Conservation (phyloP, 768 basidiomycete species). For the Crucibulum laeve region DNA sequence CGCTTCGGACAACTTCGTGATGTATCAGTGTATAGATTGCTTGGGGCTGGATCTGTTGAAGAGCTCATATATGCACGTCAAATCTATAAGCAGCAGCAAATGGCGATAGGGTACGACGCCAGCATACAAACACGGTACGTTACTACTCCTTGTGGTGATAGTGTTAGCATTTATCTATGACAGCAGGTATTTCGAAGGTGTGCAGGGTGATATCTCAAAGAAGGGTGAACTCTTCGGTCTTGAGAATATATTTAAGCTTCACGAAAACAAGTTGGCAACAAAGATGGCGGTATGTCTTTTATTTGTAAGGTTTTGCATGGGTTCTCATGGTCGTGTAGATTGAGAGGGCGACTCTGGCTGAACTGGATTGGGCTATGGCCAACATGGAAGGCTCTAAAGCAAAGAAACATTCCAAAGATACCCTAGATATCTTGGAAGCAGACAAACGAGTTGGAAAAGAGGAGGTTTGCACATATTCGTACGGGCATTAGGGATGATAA, state of each 20-base stretch:
- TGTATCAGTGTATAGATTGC: constrained; percentile 77
- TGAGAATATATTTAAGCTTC: constrained; percentile 79
- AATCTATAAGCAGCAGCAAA: constrained; percentile 91
- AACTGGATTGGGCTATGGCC: constrained; percentile 78
- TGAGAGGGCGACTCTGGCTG: constrained; percentile 66
- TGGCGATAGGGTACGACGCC: constrained; percentile 85
- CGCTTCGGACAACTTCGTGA: constrained; percentile 85
- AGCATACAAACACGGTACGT: constrained; percentile 74
- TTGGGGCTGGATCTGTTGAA: constrained; percentile 85
- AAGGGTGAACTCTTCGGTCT: constrained; percentile 85
- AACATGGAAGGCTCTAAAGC: constrained; percentile 48
- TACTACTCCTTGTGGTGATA: not conserved
- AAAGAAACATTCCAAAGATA: constrained; percentile 24
- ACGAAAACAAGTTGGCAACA: constrained; percentile 65
- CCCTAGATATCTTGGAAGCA: constrained; percentile 37
- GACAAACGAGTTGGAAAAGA: constrained; percentile 43
- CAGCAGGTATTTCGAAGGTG: constrained; percentile 71
- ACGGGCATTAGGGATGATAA: not conserved
- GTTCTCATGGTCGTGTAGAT: constrained; percentile 46
- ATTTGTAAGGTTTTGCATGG: not conserved
- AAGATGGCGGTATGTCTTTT: constrained; percentile 58
- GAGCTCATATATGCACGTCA: constrained; percentile 87
- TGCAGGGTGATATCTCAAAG: constrained; percentile 71
- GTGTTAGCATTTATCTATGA: not conserved
- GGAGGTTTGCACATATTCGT: constrained; percentile 18